phyloP scores from a whole-genome alignment of 2,329 filamentous ascomycete species.

The Elsinoe necatrix region DNA sequence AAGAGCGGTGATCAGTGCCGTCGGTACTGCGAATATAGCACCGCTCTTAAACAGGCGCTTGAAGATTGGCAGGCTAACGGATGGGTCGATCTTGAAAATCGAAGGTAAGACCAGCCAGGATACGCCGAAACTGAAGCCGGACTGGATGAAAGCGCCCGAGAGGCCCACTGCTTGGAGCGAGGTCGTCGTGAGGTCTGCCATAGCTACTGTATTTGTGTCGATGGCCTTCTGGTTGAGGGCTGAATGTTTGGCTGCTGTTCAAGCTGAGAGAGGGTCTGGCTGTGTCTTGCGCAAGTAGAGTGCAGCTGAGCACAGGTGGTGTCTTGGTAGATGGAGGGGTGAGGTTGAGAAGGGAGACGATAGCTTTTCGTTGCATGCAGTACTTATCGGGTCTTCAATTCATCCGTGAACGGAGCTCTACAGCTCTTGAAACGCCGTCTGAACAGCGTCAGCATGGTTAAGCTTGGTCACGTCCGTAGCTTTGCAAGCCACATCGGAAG shows the following conservation, averaged over 20 bases:
- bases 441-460: not conserved
- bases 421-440: not conserved
- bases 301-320: too few species aligned
- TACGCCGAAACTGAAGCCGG: not conserved
- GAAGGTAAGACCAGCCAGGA: not conserved
- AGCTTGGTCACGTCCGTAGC: not conserved
- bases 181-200: conserved; percentile 1
- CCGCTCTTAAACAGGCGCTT: not conserved
- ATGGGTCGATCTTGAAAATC: not conserved
- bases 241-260: too few species aligned
- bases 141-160: not conserved
- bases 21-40: not conserved
- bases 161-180: not conserved
- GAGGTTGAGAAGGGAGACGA: not conserved
- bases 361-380: not conserved
- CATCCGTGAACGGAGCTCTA: not conserved
- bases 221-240: too few species aligned
- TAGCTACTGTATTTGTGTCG: not conserved
- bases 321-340: too few species aligned
- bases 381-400: not conserved
- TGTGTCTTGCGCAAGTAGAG: too few species aligned
- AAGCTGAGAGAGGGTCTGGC: too few species aligned
- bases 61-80: not conserved
- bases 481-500: not conserved
- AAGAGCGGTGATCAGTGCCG: not conserved